Evolutionary conservation across 140 eudicot species (phyloP).

Genomic region (Ambrosia hybrid): DNA sequence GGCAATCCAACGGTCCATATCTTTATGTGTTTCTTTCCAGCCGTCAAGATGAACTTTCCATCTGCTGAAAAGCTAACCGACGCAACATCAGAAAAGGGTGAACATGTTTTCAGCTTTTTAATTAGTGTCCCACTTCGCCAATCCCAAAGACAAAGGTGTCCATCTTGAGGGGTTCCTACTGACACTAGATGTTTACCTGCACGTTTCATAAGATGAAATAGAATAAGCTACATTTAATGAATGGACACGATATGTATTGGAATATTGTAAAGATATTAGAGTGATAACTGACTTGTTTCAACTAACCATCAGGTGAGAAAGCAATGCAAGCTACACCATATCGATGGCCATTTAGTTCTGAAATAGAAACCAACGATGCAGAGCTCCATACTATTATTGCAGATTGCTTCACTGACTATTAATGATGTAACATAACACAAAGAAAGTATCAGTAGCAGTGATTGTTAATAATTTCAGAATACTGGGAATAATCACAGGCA

Average conservation of each 20-base stretch:
- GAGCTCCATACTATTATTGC: conserved; percentile 61
- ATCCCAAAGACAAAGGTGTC: conserved; percentile 71
- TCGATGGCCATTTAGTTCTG: conserved; percentile 69
- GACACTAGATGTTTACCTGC: conserved; percentile 64
- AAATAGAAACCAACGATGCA: conserved; percentile 40
- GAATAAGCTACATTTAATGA: conserved; percentile 8
- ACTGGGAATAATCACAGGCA: conserved; percentile 10
- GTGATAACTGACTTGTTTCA: conserved; percentile 43
- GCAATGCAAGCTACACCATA: conserved; percentile 69
- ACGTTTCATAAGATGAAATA: conserved; percentile 12
- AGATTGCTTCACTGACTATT: conserved; percentile 69
- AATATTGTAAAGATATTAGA: conserved; percentile 23
- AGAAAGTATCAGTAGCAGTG: not conserved
- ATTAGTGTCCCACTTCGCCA: conserved; percentile 50
- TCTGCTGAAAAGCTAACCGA: conserved; percentile 65
- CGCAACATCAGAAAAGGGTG: conserved; percentile 55
- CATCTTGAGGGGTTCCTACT: conserved; percentile 70
- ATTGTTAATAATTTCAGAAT: conserved; percentile 1
- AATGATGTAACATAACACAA: conserved; percentile 16
- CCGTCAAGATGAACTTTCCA: conserved; percentile 56
- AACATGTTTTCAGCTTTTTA: conserved; percentile 62
- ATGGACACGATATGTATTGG: not conserved
- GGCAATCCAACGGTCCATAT: conserved; percentile 54
- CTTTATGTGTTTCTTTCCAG: conserved; percentile 67
- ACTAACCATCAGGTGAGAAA: conserved; percentile 85